A percentile compares a stretch with the other conserved stretches of the same genome.
Evolutionary conservation across 1,284 basidiomycete genomes (phyloP).

Genomic region (Xerocomus nothofagi): DNA sequence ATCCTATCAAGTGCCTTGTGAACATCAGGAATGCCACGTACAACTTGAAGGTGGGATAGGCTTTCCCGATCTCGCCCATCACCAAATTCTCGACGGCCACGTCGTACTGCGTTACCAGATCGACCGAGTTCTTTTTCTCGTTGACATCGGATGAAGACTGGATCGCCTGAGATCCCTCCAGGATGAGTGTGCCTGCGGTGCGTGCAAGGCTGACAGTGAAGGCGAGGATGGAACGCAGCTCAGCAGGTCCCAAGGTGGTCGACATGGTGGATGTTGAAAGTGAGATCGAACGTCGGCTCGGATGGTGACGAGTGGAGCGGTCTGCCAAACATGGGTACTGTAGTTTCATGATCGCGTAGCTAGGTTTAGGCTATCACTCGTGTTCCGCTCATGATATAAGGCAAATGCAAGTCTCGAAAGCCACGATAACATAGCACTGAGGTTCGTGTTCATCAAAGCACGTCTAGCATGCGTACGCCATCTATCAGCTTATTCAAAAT

Average conservation of each 20-base stretch:
- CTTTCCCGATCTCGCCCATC: slow-evolving; percentile 61
- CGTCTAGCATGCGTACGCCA: not conserved
- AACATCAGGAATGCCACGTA: slow-evolving; percentile 42
- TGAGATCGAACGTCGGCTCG: not conserved
- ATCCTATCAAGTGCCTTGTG: not conserved
- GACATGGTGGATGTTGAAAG: slow-evolving; percentile 21
- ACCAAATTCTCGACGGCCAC: slow-evolving; percentile 90
- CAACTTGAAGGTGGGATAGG: slow-evolving; percentile 84
- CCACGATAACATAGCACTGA: no score
- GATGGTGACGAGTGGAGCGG: not conserved
- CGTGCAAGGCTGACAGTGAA: slow-evolving; percentile 77
- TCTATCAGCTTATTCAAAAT: no score
- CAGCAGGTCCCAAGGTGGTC: slow-evolving; percentile 21
- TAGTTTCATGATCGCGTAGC: not conserved
- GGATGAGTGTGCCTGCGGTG: slow-evolving; percentile 67
- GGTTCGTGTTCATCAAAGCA: no score
- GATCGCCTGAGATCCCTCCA: slow-evolving; percentile 74
- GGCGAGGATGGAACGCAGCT: slow-evolving; percentile 61
- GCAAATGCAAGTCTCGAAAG: no score
- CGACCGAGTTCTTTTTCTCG: slow-evolving; percentile 90
- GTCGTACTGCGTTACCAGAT: slow-evolving; percentile 97
- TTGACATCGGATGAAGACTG: slow-evolving; percentile 57
- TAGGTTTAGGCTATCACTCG: not conserved
- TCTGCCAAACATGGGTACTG: not conserved
- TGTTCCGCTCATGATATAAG: not conserved